phyloP scores from a whole-genome alignment of 106 monocot species.

The Triglochin maritima region DNA sequence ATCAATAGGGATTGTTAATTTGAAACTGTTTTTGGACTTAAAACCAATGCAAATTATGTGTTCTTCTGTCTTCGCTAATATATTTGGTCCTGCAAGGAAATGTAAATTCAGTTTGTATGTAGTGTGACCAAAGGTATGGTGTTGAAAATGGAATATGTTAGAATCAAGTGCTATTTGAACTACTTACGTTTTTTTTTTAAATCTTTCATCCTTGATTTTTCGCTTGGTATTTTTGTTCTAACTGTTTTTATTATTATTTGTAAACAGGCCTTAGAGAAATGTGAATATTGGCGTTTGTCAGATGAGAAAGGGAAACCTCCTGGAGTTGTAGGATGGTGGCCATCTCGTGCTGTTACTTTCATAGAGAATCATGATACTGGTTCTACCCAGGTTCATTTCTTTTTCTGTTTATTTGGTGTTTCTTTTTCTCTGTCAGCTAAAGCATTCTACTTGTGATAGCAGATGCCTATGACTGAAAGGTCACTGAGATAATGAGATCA shows the following conservation, averaged over 20 bases:
- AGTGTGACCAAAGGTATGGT: no score
- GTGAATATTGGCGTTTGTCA: conserved; percentile 70
- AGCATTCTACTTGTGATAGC: no score
- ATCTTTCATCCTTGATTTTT: neutral
- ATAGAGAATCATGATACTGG: conserved; percentile 83
- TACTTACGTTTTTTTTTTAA: neutral
- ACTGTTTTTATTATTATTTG: neutral
- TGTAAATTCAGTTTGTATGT: no score
- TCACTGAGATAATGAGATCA: no score
- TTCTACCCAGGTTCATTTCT: conserved; percentile 51
- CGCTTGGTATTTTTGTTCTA: neutral
- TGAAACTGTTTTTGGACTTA: no score
- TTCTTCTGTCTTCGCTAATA: no score
- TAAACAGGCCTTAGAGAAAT: conserved; percentile 46
- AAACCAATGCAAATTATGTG: no score
- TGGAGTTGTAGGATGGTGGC: conserved; percentile 74
- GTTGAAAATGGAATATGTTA: neutral
- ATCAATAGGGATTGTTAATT: no score
- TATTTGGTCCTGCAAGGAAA: no score
- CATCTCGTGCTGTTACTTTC: conserved; percentile 74
- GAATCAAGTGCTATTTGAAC: neutral
- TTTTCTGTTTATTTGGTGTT: neutral
- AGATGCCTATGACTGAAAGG: no score
- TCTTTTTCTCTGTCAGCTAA: neutral
- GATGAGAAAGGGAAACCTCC: conserved; percentile 74